Evolutionary conservation across 2,329 filamentous ascomycete genomes (phyloP).

Genomic region (Trichoderma breve): DNA sequence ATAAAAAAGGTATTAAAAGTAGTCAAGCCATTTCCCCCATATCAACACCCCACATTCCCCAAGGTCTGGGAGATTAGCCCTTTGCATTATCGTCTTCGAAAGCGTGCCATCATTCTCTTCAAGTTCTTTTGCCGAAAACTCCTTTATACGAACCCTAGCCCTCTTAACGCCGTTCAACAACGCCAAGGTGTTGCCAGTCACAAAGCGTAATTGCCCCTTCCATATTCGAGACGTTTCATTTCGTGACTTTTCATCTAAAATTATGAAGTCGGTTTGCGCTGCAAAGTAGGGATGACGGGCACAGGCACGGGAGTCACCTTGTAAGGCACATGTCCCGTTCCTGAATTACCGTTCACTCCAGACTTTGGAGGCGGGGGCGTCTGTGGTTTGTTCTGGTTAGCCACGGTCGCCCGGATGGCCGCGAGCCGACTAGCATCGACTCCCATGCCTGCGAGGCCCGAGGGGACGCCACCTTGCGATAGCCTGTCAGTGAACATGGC

Average conservation of each 20-base stretch:
- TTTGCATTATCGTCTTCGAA: conserved; percentile 14
- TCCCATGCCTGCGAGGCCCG: conserved; percentile 40
- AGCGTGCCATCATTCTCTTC: conserved; percentile 2
- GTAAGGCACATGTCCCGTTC: conserved; percentile 32
- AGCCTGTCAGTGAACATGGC: conserved; percentile 43
- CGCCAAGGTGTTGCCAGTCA: conserved; percentile 9
- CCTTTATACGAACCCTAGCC: conserved; percentile 13
- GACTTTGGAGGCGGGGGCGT: conserved; percentile 34
- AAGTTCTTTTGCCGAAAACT: conserved; percentile 9
- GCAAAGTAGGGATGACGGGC: conserved; percentile 41
- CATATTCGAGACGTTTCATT: neutral
- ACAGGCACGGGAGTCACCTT: conserved; percentile 47
- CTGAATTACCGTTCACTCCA: conserved; percentile 38
- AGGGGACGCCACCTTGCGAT: conserved; percentile 45
- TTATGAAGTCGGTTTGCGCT: conserved; percentile 24
- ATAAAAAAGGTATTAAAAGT: conserved; percentile 4
- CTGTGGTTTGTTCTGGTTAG: conserved; percentile 38
- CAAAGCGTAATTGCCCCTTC: neutral
- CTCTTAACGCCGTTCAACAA: conserved; percentile 16
- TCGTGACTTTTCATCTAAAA: neutral
- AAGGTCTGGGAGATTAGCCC: neutral
- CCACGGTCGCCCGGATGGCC: conserved; percentile 38
- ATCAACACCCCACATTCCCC: conserved; percentile 4
- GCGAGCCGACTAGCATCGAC: conserved; percentile 34
- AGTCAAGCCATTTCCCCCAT: neutral